A percentile compares a stretch with the other conserved stretches of the same genome.
phyloP scores from a whole-genome alignment of 768 basidiomycete species.

The Plicaturopsis crispa region DNA sequence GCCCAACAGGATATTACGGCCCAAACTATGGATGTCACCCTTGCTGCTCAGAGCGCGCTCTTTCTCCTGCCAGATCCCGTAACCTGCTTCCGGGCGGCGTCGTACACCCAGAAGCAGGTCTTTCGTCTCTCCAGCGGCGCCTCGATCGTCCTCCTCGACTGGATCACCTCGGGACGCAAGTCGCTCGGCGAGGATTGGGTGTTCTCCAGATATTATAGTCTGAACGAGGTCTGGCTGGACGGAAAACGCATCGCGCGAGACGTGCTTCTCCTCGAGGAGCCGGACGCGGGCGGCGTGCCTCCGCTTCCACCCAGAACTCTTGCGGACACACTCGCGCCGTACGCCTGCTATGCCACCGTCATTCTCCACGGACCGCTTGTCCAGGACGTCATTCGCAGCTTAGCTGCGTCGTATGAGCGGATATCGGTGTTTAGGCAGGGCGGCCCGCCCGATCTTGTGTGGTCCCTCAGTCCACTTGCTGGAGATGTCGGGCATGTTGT shows the following conservation, averaged over 20 bases:
- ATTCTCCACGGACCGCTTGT: constrained; percentile 70
- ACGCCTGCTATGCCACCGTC: constrained; percentile 85
- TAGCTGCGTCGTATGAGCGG: constrained; percentile 41
- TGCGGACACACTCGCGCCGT: constrained; percentile 61
- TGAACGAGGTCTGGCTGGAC: constrained; percentile 74
- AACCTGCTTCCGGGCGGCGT: constrained; percentile 81
- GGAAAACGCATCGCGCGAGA: constrained; percentile 68
- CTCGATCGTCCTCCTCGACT: constrained; percentile 77
- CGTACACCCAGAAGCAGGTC: constrained; percentile 78
- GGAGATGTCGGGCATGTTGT: constrained; percentile 47
- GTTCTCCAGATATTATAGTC: constrained; percentile 77
- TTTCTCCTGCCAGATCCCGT: constrained; percentile 90
- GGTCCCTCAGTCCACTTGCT: constrained; percentile 68
- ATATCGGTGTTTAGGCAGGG: constrained; percentile 60
- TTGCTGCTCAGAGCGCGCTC: constrained; percentile 48
- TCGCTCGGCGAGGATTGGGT: constrained; percentile 84
- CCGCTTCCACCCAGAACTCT: constrained; percentile 39
- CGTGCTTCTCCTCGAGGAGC: constrained; percentile 65
- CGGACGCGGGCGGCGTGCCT: constrained; percentile 8
- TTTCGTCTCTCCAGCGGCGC: constrained; percentile 57
- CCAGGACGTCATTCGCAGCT: constrained; percentile 33
- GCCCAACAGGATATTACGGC: constrained; percentile 32
- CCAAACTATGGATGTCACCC: constrained; percentile 53
- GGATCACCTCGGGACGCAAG: constrained; percentile 86
- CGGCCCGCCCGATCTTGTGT: constrained; percentile 53